Percentiles rank a stretch among this genome's conserved stretches.
phyloP scores from a whole-genome alignment of 2,329 filamentous ascomycete species.

The Fusarium aywerte region DNA sequence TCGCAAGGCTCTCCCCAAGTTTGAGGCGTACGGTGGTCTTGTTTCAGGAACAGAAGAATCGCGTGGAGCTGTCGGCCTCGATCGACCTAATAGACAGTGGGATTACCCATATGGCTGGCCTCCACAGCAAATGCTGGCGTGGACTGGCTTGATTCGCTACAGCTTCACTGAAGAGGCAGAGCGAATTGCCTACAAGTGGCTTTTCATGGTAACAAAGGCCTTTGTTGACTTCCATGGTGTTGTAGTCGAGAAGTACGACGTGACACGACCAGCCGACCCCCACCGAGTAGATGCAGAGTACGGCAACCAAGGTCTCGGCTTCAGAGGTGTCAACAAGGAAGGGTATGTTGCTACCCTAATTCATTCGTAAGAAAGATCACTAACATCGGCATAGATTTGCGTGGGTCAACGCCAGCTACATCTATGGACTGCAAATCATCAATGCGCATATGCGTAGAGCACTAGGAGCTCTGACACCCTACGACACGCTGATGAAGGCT shows the following conservation, averaged over 20 bases:
- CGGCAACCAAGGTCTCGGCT: slow-evolving; percentile 94
- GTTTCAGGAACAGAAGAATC: slow-evolving; percentile 91
- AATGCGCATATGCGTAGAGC: slow-evolving; percentile 90
- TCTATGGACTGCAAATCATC: slow-evolving; percentile 89
- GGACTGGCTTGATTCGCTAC: slow-evolving; percentile 91
- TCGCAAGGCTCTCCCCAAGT: slow-evolving; percentile 80
- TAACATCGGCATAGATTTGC: slow-evolving; percentile 75
- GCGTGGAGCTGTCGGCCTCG: slow-evolving; percentile 79
- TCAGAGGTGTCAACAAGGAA: slow-evolving; percentile 95
- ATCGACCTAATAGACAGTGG: slow-evolving; percentile 96
- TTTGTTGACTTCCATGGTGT: slow-evolving; percentile 99
- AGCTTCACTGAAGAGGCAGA: slow-evolving; percentile 92
- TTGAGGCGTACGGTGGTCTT: slow-evolving; percentile 88
- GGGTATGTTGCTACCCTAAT: slow-evolving; percentile 66
- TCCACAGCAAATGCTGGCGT: slow-evolving; percentile 97
- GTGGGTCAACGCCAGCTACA: slow-evolving; percentile 98
- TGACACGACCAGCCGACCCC: slow-evolving; percentile 87
- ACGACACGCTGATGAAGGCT: slow-evolving; percentile 82
- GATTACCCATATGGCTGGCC: slow-evolving; percentile 99
- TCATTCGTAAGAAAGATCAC: slow-evolving; percentile 15
- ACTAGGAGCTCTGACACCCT: slow-evolving; percentile 87
- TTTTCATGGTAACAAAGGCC: slow-evolving; percentile 98
- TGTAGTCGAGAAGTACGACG: slow-evolving; percentile 98
- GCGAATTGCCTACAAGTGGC: slow-evolving; percentile 92
- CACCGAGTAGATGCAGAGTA: slow-evolving; percentile 97